Evolutionary conservation across 2,329 filamentous ascomycete genomes (phyloP).

Genomic region (Massarina eburnea): DNA sequence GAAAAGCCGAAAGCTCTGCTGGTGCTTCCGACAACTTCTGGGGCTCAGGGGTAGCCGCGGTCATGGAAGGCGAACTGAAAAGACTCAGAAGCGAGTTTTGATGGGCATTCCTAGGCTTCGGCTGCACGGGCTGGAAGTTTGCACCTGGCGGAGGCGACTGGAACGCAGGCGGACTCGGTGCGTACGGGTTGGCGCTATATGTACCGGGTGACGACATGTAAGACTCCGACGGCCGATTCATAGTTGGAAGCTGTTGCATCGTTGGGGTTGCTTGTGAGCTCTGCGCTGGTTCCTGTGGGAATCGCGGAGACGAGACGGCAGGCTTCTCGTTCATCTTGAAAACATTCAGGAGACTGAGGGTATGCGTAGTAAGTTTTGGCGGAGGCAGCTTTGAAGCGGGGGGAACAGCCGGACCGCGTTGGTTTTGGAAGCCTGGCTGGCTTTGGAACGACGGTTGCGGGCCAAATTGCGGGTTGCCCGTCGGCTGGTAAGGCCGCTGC

Average conservation of each 20-base stretch:
- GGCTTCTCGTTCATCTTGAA: slow-evolving; percentile 52
- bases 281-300: slow-evolving; percentile 15
- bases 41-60: slow-evolving; percentile 22
- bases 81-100: slow-evolving; percentile 50
- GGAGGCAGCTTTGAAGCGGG: slow-evolving; percentile 60
- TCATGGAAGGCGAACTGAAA: slow-evolving; percentile 40
- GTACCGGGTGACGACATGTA: slow-evolving; percentile 23
- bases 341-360: slow-evolving; percentile 58
- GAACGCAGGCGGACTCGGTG: slow-evolving; percentile 31
- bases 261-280: slow-evolving; percentile 24
- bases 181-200: slow-evolving; percentile 15
- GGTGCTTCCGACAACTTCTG: slow-evolving; percentile 34
- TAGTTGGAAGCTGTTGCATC: slow-evolving; percentile 22
- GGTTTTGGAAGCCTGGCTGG: slow-evolving; percentile 24
- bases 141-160: slow-evolving; percentile 29
- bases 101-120: slow-evolving; percentile 44
- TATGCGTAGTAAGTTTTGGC: slow-evolving; percentile 60
- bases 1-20: slow-evolving; percentile 50
- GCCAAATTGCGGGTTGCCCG: slow-evolving; percentile 45
- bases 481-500: slow-evolving; percentile 50
- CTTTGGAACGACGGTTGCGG: slow-evolving; percentile 30
- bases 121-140: slow-evolving; percentile 31
- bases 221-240: slow-evolving; percentile 21
- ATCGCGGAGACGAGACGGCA: slow-evolving; percentile 13
- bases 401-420: slow-evolving; percentile 52